phyloP scores from a whole-genome alignment of 2,329 filamentous ascomycete genomes.

The Mycogone perniciosa region DNA sequence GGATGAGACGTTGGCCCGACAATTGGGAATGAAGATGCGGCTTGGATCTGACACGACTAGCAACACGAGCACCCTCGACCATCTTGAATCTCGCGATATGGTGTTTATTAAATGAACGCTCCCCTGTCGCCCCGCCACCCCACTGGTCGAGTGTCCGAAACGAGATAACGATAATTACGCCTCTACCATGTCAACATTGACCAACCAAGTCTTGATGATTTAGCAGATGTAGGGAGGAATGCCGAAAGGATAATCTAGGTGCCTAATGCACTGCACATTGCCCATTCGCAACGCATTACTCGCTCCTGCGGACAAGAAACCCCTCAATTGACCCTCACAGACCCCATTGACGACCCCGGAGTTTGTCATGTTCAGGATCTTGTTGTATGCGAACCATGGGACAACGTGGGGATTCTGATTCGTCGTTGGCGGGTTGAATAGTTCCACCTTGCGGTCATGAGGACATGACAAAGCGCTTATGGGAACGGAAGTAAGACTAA shows the following conservation, averaged over 20 bases:
- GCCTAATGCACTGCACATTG: slow-evolving; percentile 21
- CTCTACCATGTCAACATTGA: background rate
- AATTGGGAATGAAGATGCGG: too few relatives aligned
- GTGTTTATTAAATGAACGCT: background rate
- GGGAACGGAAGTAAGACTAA: background rate
- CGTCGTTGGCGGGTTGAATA: slow-evolving; percentile 9
- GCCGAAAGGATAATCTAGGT: slow-evolving; percentile 33
- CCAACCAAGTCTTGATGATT: background rate
- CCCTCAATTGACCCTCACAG: background rate
- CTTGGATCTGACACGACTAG: too few relatives aligned
- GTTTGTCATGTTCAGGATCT: background rate
- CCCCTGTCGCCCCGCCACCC: background rate
- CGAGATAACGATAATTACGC: too few relatives aligned
- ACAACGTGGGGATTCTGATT: slow-evolving; percentile 27
- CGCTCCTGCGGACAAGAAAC: background rate
- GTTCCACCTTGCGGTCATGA: background rate
- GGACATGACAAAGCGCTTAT: too few relatives aligned
- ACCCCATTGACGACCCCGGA: background rate
- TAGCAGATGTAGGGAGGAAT: slow-evolving; percentile 22
- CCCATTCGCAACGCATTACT: slow-evolving; percentile 3
- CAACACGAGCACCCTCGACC: too few relatives aligned
- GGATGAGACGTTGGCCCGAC: too few relatives aligned
- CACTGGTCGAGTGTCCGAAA: too few relatives aligned
- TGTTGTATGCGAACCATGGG: slow-evolving; percentile 3
- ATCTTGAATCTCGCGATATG: background rate